Base-by-base conservation (phyloP, 768 basidiomycete species). In the Pleurotus salmoneostramineus region DNA sequence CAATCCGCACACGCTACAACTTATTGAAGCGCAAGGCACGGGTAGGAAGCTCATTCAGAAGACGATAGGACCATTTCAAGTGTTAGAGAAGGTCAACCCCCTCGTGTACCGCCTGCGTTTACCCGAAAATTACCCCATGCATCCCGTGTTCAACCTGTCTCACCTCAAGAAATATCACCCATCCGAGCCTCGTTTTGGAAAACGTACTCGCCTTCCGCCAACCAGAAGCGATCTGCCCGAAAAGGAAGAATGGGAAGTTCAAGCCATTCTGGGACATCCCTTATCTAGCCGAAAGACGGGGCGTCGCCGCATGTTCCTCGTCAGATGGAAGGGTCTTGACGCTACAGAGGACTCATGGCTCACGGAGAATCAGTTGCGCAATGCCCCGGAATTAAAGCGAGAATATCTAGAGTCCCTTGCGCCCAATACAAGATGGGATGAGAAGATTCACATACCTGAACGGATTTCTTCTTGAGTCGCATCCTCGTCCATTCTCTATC, bases 111-210 rank as follows among this genome's bases (percentile, higher is more conserved):
- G 50, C 10, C 7, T 59, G n/a, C 46, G 50, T 12, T 43, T 59
- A 15, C 50, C 45, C 14, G 51, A 34, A 32, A 46, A 52, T 17
- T 61, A 60, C 47, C 56, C 57, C 15, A 58, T 57, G 56, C 59
- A 58, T 40, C 60, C 63, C 7, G 50, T 58, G 11, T 14, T 56
- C 6, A 47, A 58, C 21, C 12, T 58, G 10, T 33, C 48, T 8
- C 57, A 58, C 33, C 21, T 58, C 4, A 36, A 44, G 17, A 12
- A 31, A 4, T 56, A 56, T 40, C 40, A 5, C 5, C 42, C 42
- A 6, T 56, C 55, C 11, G n/a, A 15, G 5, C n/a, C 40, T 35
- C 43, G 45, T n/a, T 46, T 56, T 14, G 55, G 55, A 7, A 14
- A 6, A 14, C 40, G 55, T 10, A 45, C 14, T 7, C n/a, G 34